Evolutionary conservation across 2,329 filamentous ascomycete genomes (phyloP).

Genomic region (Colletotrichum tamarilloi): DNA sequence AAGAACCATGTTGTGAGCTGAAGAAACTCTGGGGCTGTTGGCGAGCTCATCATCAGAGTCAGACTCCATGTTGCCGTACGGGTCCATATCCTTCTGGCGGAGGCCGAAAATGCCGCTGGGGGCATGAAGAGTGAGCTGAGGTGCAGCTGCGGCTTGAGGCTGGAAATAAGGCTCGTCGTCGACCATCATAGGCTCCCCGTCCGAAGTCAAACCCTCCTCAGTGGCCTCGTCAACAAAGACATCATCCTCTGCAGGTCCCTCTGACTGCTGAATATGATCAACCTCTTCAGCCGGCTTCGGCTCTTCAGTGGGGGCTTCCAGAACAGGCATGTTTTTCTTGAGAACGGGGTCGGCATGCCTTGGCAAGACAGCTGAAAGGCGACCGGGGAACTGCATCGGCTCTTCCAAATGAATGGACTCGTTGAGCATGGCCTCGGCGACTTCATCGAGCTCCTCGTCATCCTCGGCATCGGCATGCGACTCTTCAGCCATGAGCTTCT

Average conservation of each 20-base stretch:
- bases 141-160: conserved; percentile 37
- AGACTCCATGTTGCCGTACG: conserved; percentile 56
- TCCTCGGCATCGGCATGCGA: conserved; percentile 16
- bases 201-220: conserved; percentile 5
- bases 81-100: conserved; percentile 59
- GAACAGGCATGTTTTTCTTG: conserved; percentile 45
- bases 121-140: conserved; percentile 43
- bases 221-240: not conserved
- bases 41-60: conserved; percentile 67
- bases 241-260: conserved; percentile 28
- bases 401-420: conserved; percentile 46
- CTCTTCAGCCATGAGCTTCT: conserved; percentile 51
- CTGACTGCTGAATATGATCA: conserved; percentile 3
- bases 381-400: conserved; percentile 55
- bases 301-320: conserved; percentile 31
- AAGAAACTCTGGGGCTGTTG: conserved; percentile 40
- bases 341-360: conserved; percentile 53
- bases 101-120: conserved; percentile 53
- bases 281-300: not conserved
- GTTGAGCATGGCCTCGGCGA: conserved; percentile 38
- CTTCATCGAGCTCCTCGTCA: conserved; percentile 38
- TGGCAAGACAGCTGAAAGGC: conserved; percentile 57
- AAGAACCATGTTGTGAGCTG: conserved; percentile 42
- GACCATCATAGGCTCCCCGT: conserved; percentile 38
- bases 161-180: conserved; percentile 42